Base-by-base conservation (phyloP, 169 alveolate genomes). In the Plasmodium coatneyi region DNA sequence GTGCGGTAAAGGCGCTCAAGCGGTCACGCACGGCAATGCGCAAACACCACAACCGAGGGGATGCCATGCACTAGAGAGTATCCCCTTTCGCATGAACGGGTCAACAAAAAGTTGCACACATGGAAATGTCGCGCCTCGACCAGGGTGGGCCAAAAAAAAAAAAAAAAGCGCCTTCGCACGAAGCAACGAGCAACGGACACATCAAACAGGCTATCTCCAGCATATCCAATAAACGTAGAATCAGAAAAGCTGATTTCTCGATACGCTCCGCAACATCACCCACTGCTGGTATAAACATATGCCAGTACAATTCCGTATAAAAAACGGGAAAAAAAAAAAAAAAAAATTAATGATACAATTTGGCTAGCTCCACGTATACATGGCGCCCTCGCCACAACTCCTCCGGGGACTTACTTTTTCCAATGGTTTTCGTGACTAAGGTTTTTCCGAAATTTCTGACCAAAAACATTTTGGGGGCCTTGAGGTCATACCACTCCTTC, bases 401-500 rank as follows among this genome's bases (percentile, higher is more conserved):
- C 49, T 70, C 30, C 41, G 46, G 56, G 28, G 52, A 95, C 96
- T 95, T 93, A 95, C 97, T 96, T 92, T 98, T 98, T 92, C 99
- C 99, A 78, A 97, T 97, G 52, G 99, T 98, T 96, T 98, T 98
- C 93, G 99, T 98, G 80, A 98, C 99, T 81, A 99, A 98, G 49
- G 99, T 98, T 94, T 97, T 96, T 60, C 99, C 99, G 96, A 98
- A 98, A 95, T 96, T 96, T 49, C 99, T 96, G 90, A 95, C 98
- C 93, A 96, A 96, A 97, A 99, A 99, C 95, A 98, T 97, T 76
- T 98, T 96, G 74, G 99, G 99, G 71, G 99, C 99, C 96, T 97
- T 98, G 74, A 98, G 96, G 93, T 98, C 98, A 97, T 98, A 98
- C 99, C 99, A 99, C 97, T 98, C 99, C 97, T 99, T 98, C 96